Conservation (phyloP, 371 early-diverging fungal species). For the Capillidium heterosporum region DNA sequence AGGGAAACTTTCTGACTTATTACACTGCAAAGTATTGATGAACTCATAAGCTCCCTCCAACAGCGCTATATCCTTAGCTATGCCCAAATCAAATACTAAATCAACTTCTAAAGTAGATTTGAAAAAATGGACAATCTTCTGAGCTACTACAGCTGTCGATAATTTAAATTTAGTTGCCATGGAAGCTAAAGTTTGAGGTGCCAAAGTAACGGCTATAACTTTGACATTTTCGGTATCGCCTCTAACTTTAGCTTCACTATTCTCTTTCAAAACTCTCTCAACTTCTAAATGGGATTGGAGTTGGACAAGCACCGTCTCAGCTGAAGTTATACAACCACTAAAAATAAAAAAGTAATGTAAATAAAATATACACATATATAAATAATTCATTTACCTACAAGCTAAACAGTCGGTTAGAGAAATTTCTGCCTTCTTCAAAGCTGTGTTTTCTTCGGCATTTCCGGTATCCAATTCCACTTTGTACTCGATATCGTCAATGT, state of each 20-base stretch:
- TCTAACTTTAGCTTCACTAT: constrained; percentile 24
- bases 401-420: constrained; percentile 91
- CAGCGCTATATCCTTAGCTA: constrained; percentile 68
- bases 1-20: constrained; percentile 10
- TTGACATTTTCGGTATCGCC: not conserved
- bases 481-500: too few relatives aligned
- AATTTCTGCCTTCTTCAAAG: constrained; percentile 69
- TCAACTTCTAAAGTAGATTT: constrained; percentile 62
- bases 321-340: constrained; percentile 94
- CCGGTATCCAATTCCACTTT: constrained; percentile 76
- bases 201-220: constrained; percentile 57
- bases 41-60: constrained; percentile 79
- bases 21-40: constrained; percentile 35
- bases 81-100: constrained; percentile 71
- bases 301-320: constrained; percentile 80
- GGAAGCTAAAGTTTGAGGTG: constrained; percentile 85
- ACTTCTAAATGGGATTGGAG: constrained; percentile 84
- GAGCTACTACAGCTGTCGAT: constrained; percentile 30
- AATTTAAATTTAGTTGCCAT: constrained; percentile 69
- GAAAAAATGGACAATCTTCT: constrained; percentile 39
- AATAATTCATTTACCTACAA: constrained; percentile 48
- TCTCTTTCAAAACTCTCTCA: constrained; percentile 44
- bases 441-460: constrained; percentile 56
- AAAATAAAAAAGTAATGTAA: not conserved
- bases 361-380: not conserved